Base-by-base conservation (phyloP, 2,329 filamentous ascomycete genomes). In the Mycosphaerella sp. region DNA sequence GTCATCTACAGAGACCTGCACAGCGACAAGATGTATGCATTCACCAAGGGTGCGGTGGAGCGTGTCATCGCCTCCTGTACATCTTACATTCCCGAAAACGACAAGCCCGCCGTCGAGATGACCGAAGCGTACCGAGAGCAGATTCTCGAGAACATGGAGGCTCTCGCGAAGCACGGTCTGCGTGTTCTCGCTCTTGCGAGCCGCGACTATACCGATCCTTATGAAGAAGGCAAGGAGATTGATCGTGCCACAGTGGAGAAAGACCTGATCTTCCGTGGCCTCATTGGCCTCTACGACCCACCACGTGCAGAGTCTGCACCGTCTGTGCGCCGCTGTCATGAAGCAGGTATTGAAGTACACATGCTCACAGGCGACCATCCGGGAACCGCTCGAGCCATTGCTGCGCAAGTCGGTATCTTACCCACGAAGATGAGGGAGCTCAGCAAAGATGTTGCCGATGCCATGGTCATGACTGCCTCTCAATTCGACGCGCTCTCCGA, bases 361-460 rank as follows among this genome's bases (percentile, higher is more conserved):
- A 91, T 92, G 87, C 78, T 92, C 32, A 93, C 88, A 21, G 88
- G 88, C 54, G 88, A 93, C 64, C 87, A 92, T 66, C 84, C 84
- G 1, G 83, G 85, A 53, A 93, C 87, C 1, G 88, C 87, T 29
- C 81, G 81, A 62, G 87, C 87, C 14, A 91, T 93, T 62, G 87
- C 88, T 8, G 78, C 80, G 56, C 84, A 93, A 69, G 85, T 92
- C 17, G 86, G 87, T 47, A 91, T 93, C 61, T 80, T 92, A 84
- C 64, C 64, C 1, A 73, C 76, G 51, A 81, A 86, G 62, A 76
- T 83, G 57, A 73, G 79, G 48, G 71, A 78, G 10, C 69, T 89
- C 5, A 76, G 83, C 3, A 77, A 80, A 21, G 76, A 80, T 23
- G 77, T 87, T n/a, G 80, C 84, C n/a, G 75, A 80, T 42, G 78